Evolutionary conservation across 2,329 filamentous ascomycete genomes (phyloP).

Genomic region (Didymella sp.): DNA sequence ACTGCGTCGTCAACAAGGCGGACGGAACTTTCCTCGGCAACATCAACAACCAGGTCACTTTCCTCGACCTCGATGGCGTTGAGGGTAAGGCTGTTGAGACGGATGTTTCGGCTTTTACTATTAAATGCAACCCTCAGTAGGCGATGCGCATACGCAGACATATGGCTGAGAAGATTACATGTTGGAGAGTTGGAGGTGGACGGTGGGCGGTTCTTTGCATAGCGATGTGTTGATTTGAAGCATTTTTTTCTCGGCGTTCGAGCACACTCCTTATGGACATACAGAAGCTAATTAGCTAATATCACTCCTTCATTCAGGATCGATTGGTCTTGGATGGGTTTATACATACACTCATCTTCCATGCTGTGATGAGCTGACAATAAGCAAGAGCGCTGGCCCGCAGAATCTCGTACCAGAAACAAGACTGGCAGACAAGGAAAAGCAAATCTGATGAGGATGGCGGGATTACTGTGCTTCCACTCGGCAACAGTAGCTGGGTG

Average conservation of each 20-base stretch:
- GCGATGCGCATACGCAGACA: no score
- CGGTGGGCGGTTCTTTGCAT: conserved; percentile 4
- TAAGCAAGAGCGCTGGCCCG: no score
- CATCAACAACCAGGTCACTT: conserved; percentile 26
- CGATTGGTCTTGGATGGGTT: not conserved
- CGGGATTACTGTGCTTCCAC: not conserved
- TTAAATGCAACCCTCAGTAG: conserved; percentile 17
- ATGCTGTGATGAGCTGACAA: not conserved
- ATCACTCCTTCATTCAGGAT: conserved; percentile 8
- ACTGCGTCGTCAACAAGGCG: conserved; percentile 23
- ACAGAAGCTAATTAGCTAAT: conserved; percentile 17
- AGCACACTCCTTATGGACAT: conserved; percentile 15
- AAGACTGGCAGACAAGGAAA: not conserved
- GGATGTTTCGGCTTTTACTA: conserved; percentile 27
- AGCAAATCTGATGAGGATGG: not conserved
- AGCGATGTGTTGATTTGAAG: conserved; percentile 8
- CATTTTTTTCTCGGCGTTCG: not conserved
- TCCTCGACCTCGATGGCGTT: conserved; percentile 25
- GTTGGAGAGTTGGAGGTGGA: not conserved
- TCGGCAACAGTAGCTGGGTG: not conserved
- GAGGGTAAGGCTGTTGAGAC: conserved; percentile 18
- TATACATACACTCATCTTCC: not conserved
- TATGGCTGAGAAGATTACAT: no score
- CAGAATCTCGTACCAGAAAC: no score
- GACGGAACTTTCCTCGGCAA: not conserved